phyloP scores from a whole-genome alignment of 1,284 basidiomycete genomes.

The Clitocybe nebularis region DNA sequence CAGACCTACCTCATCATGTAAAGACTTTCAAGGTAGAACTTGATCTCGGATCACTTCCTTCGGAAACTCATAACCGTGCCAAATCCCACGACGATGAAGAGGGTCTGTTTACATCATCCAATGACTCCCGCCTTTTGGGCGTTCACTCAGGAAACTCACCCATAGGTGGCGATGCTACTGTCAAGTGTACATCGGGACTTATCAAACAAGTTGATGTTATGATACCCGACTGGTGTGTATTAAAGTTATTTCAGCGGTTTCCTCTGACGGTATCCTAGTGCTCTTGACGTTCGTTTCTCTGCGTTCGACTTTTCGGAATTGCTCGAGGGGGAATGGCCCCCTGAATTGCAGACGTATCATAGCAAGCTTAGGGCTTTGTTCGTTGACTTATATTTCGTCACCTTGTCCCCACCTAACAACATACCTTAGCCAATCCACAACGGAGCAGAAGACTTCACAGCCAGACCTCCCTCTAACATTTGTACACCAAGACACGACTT shows the following conservation, averaged over 20 bases:
- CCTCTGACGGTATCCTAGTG: slow-evolving; percentile 28
- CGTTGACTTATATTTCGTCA: slow-evolving; percentile 19
- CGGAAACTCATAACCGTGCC: neutral
- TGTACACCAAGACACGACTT: slow-evolving; percentile 35
- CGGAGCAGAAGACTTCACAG: slow-evolving; percentile 28
- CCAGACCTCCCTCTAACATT: slow-evolving; percentile 53
- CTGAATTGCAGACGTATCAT: slow-evolving; percentile 40
- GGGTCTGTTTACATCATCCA: neutral
- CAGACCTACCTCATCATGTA: no score
- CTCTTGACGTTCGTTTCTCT: slow-evolving; percentile 47
- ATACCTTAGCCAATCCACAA: slow-evolving; percentile 29
- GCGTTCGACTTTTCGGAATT: slow-evolving; percentile 32
- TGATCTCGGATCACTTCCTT: slow-evolving; percentile 22
- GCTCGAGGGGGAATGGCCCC: slow-evolving; percentile 32
- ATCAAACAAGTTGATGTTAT: slow-evolving; percentile 42
- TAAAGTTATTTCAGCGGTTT: neutral
- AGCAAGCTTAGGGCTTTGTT: slow-evolving; percentile 42
- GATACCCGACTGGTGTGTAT: slow-evolving; percentile 54
- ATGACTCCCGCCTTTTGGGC: no score
- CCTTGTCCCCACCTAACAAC: neutral
- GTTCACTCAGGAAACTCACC: no score
- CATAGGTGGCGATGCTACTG: slow-evolving; percentile 12
- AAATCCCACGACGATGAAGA: no score
- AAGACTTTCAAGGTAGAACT: slow-evolving; percentile 36
- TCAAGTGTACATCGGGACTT: slow-evolving; percentile 29